Evolutionary conservation across 352 stramenopile genomes (phyloP), one percentile per base, ranked within the genome.

Genomic region (Pythium aristosporum): DNA sequence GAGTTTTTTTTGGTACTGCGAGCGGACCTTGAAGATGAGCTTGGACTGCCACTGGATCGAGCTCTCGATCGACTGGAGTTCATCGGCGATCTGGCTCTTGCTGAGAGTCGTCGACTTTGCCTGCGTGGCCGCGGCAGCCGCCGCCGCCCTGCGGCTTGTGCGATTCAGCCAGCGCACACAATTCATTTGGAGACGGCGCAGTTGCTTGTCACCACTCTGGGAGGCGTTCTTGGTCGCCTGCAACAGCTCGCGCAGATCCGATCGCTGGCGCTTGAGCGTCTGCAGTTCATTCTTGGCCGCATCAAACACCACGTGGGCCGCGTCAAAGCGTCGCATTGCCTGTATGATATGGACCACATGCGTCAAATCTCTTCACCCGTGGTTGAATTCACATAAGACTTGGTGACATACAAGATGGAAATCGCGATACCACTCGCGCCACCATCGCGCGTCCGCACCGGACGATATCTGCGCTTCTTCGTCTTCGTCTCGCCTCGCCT

Each of bases 121-220:
- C 13, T 70, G 73, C 4, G 69, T 61, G 10, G 71, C 75, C 18
- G 82, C 77, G 0, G 57, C 63, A 21, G 49, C 51, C 4, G 79
- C 80, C 5, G 73, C 61, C 39, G 73, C 75, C 30, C 82, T 73
- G 42, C 82, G 69, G 3, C 74, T 72, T 23, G 82, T 83, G 28
- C 82, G 74, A 49, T 91, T 91, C 66, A 91, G 80, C 76, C 76
- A 89, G 3, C 71, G 72, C 15, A 89, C 67, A 42, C 82, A 89
- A 58, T 85, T 82, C 82, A 91, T 87, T 47, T 88, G 78, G 53
- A 80, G 59, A 41, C 75, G 68, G 4, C 82, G 76, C 46, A 71
- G 65, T 10, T 74, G 49, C 56, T 88, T 91, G 34, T 88, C 75
- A 16, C 57, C 75, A n/a, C 57, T 74, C 37, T 88, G 67, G 30